These are phyloP conservation scores for Knufia fluminis DNA, from an alignment of 2,329 filamentous ascomycete genomes.

Conservation along the genomic window DNA sequence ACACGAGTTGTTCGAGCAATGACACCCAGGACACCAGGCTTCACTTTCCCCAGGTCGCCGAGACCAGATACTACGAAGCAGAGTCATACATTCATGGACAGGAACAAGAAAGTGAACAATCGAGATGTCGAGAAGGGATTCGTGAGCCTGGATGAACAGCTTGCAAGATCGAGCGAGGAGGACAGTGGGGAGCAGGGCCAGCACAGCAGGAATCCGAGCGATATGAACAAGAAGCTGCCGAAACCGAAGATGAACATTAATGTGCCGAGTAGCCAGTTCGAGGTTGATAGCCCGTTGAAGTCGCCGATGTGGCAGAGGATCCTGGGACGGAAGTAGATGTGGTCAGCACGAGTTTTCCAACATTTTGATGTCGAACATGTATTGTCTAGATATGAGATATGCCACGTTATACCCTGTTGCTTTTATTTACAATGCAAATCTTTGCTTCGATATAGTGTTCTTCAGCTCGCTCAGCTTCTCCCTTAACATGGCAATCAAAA, in stretches of 20 bases:
- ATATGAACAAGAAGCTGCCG: not conserved
- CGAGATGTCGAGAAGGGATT: conserved; percentile 8
- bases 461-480: too few species aligned
- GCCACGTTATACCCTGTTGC: too few species aligned
- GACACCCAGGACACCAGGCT: conserved; percentile 21
- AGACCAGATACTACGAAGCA: not conserved
- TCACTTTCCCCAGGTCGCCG: conserved; percentile 2
- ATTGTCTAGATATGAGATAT: not conserved
- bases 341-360: not conserved
- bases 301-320: conserved; percentile 11
- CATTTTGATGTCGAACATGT: not conserved
- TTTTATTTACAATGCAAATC: too few species aligned
- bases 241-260: conserved; percentile 6
- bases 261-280: not conserved
- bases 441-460: too few species aligned
- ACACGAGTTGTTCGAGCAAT: conserved; percentile 29
- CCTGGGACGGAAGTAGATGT: conserved; percentile 1
- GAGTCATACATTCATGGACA: conserved; percentile 1
- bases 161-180: conserved; percentile 5
- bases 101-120: not conserved
- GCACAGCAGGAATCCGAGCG: not conserved
- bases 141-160: not conserved
- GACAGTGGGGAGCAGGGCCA: not conserved
- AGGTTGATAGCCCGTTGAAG: conserved; percentile 7
- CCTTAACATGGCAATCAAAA: too few species aligned